Evolutionary conservation across 148 eudicot genomes (phyloP).

Genomic region (Diospyros kaki): DNA sequence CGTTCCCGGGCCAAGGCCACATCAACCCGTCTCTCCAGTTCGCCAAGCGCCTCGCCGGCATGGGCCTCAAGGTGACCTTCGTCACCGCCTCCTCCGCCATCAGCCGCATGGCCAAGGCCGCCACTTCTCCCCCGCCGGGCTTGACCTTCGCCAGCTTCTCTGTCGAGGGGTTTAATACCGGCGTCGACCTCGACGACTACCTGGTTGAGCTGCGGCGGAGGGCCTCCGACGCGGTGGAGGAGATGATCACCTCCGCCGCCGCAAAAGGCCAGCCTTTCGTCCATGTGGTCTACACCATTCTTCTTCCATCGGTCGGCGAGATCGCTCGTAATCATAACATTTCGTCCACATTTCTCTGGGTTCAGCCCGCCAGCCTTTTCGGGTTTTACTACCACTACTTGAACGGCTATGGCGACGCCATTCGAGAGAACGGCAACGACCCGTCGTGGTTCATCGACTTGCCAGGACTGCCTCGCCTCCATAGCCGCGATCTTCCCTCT

Average conservation of each 20-base stretch:
- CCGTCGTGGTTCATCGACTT: slow-evolving; percentile 21
- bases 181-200: slow-evolving; percentile 6
- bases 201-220: slow-evolving; percentile 12
- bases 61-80: slow-evolving; percentile 28
- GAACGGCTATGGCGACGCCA: slow-evolving; percentile 17
- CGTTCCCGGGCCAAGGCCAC: slow-evolving; percentile 30
- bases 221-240: slow-evolving; percentile 12
- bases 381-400: slow-evolving; percentile 36
- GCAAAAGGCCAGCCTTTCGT: slow-evolving; percentile 27
- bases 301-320: slow-evolving; percentile 42
- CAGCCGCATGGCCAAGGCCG: slow-evolving; percentile 13
- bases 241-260: slow-evolving; percentile 10
- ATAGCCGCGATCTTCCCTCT: slow-evolving; percentile 26
- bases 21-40: slow-evolving; percentile 38
- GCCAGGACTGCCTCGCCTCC: slow-evolving; percentile 32
- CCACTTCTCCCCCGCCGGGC: neutral
- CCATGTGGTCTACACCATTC: slow-evolving; percentile 33
- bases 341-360: slow-evolving; percentile 36
- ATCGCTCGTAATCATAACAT: slow-evolving; percentile 36
- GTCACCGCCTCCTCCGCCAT: slow-evolving; percentile 23
- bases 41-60: slow-evolving; percentile 18
- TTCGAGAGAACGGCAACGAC: neutral
- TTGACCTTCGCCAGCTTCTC: slow-evolving; percentile 23
- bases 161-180: slow-evolving; percentile 19
- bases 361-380: slow-evolving; percentile 35